Evolutionary conservation across 768 basidiomycete species (phyloP), one percentile per base, ranked within the genome.

Genomic region (Mycena metata): DNA sequence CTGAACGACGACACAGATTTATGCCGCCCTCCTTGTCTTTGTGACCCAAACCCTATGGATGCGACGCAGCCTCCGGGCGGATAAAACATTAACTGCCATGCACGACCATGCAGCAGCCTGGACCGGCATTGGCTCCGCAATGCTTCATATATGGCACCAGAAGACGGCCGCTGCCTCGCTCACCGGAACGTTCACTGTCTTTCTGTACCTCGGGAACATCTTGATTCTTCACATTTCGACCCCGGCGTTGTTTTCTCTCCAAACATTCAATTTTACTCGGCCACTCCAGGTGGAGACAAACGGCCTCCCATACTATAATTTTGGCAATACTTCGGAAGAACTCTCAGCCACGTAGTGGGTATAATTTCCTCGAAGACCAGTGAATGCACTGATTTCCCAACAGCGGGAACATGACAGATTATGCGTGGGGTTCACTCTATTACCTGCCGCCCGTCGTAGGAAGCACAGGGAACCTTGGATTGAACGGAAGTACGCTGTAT

Each of bases 61-160:
- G 11, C 60, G 60, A 33, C 59, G 46, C 12, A 39, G 66, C 0
- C 33, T 74, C 19, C 42, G 41, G 10, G 33, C 59, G 11, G 30
- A 41, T 1, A 66, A 74, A n/a, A 66, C 67, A 3, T 2, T 77
- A 6, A 76, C 76, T 26, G 42, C 60, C 33, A 47, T 73, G 0
- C 74, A 76, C 60, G 76, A 76, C 45, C 36, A 68, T 6, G 5
- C 62, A 46, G 36, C 49, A 3, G 73, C 76, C 16, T 77, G 76
- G 76, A 58, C 56, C 17, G 73, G 76, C 0, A 63, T 73, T 57
- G 76, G 76, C 17, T 58, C 71, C 57, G 74, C 76, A 8, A 0
- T 71, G 6, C 16, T 63, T 26, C 12, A 36, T 5, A 50, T 74
- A 9, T 75, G 72, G 74, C 42, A 50, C 16, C 76, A 76, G 49